A percentile compares a stretch with the other conserved stretches of the same genome.
phyloP scores from a whole-genome alignment of 1,139 yeast species.

The Entelexis paramagnoliae region DNA sequence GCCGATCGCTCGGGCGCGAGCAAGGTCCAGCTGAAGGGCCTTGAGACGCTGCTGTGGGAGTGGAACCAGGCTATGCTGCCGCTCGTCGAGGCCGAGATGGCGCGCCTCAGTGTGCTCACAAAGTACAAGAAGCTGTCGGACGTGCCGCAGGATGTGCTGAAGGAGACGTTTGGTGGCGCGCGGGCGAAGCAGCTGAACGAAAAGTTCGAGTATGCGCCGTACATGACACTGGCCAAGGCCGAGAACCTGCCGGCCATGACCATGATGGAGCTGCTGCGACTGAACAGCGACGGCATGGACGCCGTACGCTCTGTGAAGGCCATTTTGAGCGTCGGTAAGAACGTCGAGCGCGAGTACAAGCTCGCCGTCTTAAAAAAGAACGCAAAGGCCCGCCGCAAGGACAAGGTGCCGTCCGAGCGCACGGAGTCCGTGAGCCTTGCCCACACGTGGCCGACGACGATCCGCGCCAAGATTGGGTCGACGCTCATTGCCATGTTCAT shows the following conservation, averaged over 20 bases:
- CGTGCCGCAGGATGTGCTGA: constrained; percentile 18
- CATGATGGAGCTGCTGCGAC: constrained; percentile 66
- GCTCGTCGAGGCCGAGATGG: constrained; percentile 53
- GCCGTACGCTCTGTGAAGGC: constrained; percentile 84
- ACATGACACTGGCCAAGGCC: constrained; percentile 56
- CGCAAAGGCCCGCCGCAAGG: constrained; percentile 3
- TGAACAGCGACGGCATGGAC: constrained; percentile 60
- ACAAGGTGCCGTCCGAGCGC: background rate
- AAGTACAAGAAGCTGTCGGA: constrained; percentile 20
- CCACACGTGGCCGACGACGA: constrained; percentile 50
- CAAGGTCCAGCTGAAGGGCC: constrained; percentile 42
- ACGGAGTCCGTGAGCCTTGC: constrained; percentile 29
- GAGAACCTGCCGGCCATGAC: constrained; percentile 78
- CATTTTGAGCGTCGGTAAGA: constrained; percentile 69
- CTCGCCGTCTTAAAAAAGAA: constrained; percentile 14
- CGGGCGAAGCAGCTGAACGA: constrained; percentile 19
- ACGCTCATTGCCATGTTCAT: constrained; percentile 61
- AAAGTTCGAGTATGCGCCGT: constrained; percentile 61
- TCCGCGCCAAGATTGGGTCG: constrained; percentile 76
- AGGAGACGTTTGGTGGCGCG: constrained; percentile 10
- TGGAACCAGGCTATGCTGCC: constrained; percentile 69
- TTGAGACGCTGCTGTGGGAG: constrained; percentile 67
- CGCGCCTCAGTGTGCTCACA: constrained; percentile 29
- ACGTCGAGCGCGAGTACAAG: constrained; percentile 75
- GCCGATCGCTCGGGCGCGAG: constrained; percentile 40